Conservation (phyloP, 148 eudicot species). For the Drosera capensis region DNA sequence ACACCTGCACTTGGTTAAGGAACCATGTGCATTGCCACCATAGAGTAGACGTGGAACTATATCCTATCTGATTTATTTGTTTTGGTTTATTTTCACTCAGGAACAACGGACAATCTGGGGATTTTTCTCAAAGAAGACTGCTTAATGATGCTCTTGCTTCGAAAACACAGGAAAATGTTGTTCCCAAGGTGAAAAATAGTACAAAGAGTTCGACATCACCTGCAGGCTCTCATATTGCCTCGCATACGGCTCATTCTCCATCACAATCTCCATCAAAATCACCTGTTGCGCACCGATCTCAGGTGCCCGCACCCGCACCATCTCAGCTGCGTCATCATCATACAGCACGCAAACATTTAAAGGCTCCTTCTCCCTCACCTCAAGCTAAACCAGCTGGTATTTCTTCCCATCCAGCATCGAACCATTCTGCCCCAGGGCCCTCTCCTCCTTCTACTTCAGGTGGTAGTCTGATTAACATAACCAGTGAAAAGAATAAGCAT, state of each 20-base stretch:
- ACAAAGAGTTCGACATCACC: slow-evolving; percentile 3
- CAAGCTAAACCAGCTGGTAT: slow-evolving; percentile 12
- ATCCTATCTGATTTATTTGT: not conserved
- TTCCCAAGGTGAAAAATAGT: slow-evolving; percentile 3
- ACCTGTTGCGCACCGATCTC: slow-evolving; percentile 11
- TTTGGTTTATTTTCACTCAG: slow-evolving; percentile 8
- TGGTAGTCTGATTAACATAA: not conserved
- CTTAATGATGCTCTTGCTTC: slow-evolving; percentile 13
- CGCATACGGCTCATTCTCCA: slow-evolving; percentile 4
- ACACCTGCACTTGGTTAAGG: no score
- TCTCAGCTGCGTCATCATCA: slow-evolving; percentile 4
- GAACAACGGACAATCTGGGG: slow-evolving; percentile 5
- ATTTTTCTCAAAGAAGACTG: slow-evolving; percentile 15
- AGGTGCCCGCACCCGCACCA: slow-evolving; percentile 7
- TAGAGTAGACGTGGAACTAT: no score
- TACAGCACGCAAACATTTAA: slow-evolving; percentile 12
- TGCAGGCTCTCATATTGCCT: slow-evolving; percentile 2
- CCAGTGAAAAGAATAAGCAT: slow-evolving; percentile 14
- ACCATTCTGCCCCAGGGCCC: slow-evolving; percentile 14
- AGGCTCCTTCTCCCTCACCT: slow-evolving; percentile 15
- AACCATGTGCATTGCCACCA: no score
- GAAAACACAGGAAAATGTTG: no score
- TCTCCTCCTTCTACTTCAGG: slow-evolving; percentile 12
- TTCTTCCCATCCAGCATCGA: slow-evolving; percentile 6
- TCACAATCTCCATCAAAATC: slow-evolving; percentile 13